Base-by-base conservation (phyloP, 768 basidiomycete genomes). In the Gloeopeniophorella convolvens region DNA sequence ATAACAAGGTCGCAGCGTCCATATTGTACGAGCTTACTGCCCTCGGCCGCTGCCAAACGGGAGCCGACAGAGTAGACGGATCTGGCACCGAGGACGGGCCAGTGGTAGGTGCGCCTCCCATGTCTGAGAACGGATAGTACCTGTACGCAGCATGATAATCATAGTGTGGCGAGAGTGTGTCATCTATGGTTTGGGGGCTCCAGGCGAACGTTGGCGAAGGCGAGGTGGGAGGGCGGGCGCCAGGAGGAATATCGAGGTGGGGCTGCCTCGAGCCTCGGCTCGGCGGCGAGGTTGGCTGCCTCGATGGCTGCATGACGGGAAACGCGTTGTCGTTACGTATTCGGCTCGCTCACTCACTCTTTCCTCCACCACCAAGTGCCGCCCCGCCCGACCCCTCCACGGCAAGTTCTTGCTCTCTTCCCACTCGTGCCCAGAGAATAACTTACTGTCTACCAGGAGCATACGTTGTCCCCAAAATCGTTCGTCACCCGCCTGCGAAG, bases 1-100 rank as follows among this genome's bases (percentile, higher is more conserved):
- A 77, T 5, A 70, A 53, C 15, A 76, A 62, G 7, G 62, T 59
- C 20, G 54, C 43, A 11, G 54, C 24, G n/a, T 63, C 59, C 31
- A 52, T 53, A 3, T 51, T 20, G 24, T 56, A 58, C 5, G 50
- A 56, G 35, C 57, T 58, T 20, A 30, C 49, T 3, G 57, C 50
- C 20, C 57, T 45, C 31, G 42, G 57, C 10, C 57, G 57, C 13
- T 48, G 55, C 43, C 40, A 58, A 7, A 20, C 28, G 24, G 55
- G 44, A 37, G 42, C 24, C 7, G 30, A 23, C 23, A 36, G 40
- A 15, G 15, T 9, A n/a, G 32, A 7, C 7, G 27, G 21, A 13
- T 32, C n/a, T 11, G 20, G 18, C 28, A 37, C 5, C 21, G 39
- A 36, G 11, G 15, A 47, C 27, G 45, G 44, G 20, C 18, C 18